Conservation (phyloP, 1,139 yeast species). For the Hanseniaspora uvarum region DNA sequence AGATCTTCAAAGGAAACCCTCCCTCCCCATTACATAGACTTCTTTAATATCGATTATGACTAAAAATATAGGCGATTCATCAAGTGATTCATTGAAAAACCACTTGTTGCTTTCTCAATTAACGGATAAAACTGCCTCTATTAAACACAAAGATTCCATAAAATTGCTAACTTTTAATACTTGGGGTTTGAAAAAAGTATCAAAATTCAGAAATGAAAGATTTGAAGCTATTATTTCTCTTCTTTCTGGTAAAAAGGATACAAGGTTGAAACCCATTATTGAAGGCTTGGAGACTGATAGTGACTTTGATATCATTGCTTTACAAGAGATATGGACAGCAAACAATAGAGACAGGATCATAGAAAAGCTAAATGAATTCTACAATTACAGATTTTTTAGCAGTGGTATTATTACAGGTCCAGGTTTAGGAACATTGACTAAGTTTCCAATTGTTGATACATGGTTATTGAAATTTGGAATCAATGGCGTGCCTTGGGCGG, state of each 20-base stretch:
- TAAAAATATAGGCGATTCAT: neutral
- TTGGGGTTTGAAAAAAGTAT: constrained; percentile 84
- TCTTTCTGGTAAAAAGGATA: constrained; percentile 36
- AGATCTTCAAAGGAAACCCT: too few species aligned
- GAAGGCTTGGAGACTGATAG: constrained; percentile 24
- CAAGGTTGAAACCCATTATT: neutral
- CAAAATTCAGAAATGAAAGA: constrained; percentile 56
- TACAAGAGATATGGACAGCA: constrained; percentile 89
- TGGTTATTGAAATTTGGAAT: constrained; percentile 77
- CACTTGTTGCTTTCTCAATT: neutral
- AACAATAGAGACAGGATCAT: constrained; percentile 67
- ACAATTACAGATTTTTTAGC: constrained; percentile 62
- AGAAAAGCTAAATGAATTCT: constrained; percentile 37
- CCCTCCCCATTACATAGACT: too few species aligned
- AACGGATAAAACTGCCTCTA: neutral
- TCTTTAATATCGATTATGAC: neutral
- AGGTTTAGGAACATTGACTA: constrained; percentile 75
- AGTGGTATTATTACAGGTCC: constrained; percentile 90
- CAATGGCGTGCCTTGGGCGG: constrained; percentile 89
- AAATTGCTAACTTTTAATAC: constrained; percentile 59
- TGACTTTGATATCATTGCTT: constrained; percentile 70
- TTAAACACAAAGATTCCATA: neutral
- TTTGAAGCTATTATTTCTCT: constrained; percentile 63
- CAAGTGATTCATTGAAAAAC: neutral
- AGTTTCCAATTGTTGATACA: constrained; percentile 70